These are phyloP conservation scores for Zea mays DNA, from an alignment of 176 grass and related monocot genomes.

Conservation along the genomic window DNA sequence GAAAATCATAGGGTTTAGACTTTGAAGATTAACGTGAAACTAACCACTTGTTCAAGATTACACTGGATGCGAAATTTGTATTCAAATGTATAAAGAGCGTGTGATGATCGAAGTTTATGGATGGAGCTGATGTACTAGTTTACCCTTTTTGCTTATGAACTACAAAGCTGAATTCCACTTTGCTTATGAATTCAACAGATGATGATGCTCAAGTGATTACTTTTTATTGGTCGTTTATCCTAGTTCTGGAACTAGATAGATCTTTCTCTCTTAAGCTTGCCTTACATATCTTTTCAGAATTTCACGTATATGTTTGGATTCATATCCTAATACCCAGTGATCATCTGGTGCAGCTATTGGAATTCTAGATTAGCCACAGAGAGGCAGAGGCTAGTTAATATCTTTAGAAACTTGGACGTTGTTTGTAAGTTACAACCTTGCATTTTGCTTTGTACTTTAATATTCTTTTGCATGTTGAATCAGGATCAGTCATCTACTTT, in stretches of 20 bases:
- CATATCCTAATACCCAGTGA: conserved; percentile 18
- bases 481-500: neutral
- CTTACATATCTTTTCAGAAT: neutral
- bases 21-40: neutral
- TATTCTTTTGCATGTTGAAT: conserved; percentile 14
- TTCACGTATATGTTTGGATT: conserved; percentile 25
- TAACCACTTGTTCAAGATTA: neutral
- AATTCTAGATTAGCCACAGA: conserved; percentile 89
- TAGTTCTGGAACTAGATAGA: neutral
- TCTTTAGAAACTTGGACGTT: conserved; percentile 70
- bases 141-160: neutral
- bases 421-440: conserved; percentile 67
- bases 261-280: neutral
- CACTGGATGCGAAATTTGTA: neutral
- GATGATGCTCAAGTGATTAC: neutral
- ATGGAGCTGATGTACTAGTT: neutral
- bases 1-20: neutral
- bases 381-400: conserved; percentile 71
- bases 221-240: neutral
- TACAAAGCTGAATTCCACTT: neutral
- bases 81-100: conserved; percentile 3
- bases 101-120: conserved; percentile 1
- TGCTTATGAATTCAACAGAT: neutral
- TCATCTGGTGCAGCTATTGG: conserved; percentile 72
- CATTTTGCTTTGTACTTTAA: neutral